These are phyloP conservation scores for Amanita thiersii DNA, from an alignment of 768 basidiomycete species.

Conservation along the genomic window DNA sequence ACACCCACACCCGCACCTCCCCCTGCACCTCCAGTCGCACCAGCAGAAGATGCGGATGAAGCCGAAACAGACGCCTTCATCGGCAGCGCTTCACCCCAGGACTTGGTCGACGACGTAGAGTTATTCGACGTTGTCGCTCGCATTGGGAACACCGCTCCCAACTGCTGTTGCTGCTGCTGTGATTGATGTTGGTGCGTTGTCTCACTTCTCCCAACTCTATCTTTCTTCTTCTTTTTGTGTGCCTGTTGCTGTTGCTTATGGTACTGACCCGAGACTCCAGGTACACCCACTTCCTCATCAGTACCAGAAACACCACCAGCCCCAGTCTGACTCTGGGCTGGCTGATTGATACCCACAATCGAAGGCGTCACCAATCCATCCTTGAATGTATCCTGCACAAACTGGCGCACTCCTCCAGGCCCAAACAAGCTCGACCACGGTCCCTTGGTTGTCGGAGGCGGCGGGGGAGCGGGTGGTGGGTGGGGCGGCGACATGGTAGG, in stretches of 20 bases:
- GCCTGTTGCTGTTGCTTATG: constrained; percentile 3
- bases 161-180: not conserved
- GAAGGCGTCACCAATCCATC: constrained; percentile 34
- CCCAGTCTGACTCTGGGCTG: not conserved
- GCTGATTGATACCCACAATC: constrained; percentile 14
- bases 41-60: constrained; percentile 22
- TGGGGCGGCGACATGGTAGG: constrained; percentile 22
- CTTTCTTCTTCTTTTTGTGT: constrained; percentile 8
- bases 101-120: constrained; percentile 9
- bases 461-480: constrained; percentile 33
- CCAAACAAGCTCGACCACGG: constrained; percentile 81
- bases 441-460: constrained; percentile 51
- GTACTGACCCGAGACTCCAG: not conserved
- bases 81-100: constrained; percentile 18
- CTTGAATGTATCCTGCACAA: constrained; percentile 43
- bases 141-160: not conserved
- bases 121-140: constrained; percentile 21
- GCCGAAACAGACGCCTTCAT: constrained; percentile 29
- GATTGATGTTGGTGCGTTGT: constrained; percentile 5
- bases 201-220: constrained; percentile 14
- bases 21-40: no score
- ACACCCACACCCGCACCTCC: no score
- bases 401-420: constrained; percentile 55
- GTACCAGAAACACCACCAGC: not conserved
- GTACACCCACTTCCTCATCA: not conserved